These are phyloP conservation scores for Ceratobasidium sp. DNA, from an alignment of 1,284 basidiomycete genomes.

Conservation along the genomic window DNA sequence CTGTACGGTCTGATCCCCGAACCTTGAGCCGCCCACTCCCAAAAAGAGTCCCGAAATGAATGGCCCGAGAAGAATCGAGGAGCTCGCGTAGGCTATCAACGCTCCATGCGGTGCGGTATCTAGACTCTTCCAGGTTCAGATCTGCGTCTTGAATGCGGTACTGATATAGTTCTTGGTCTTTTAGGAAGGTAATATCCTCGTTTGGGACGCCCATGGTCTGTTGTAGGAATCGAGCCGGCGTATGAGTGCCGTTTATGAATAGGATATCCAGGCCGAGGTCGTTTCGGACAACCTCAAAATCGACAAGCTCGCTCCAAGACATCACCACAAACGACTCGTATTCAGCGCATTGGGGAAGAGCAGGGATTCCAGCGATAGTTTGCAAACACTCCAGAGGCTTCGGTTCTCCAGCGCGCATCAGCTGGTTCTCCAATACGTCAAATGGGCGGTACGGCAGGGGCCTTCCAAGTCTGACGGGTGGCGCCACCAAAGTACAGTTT, in stretches of 20 bases:
- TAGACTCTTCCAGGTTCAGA: conserved; percentile 48
- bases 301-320: conserved; percentile 75
- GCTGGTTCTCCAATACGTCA: conserved; percentile 62
- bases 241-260: conserved; percentile 61
- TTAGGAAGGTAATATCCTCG: conserved; percentile 61
- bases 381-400: conserved; percentile 63
- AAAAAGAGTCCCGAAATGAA: conserved; percentile 75
- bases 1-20: conserved; percentile 55
- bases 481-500: conserved; percentile 78
- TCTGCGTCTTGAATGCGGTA: conserved; percentile 69
- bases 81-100: conserved; percentile 51
- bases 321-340: conserved; percentile 69
- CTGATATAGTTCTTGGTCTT: conserved; percentile 68
- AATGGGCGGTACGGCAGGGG: conserved; percentile 72
- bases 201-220: conserved; percentile 57
- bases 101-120: conserved; percentile 55
- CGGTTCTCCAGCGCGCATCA: conserved; percentile 63
- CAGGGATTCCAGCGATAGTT: conserved; percentile 49
- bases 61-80: conserved; percentile 56
- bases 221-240: conserved; percentile 62
- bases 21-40: conserved; percentile 72
- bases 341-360: conserved; percentile 64
- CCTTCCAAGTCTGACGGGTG: conserved; percentile 72
- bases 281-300: conserved; percentile 57
- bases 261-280: conserved; percentile 52